Percentiles rank a stretch among this genome's conserved stretches.
Evolutionary conservation across 805 yeast species (phyloP).

Genomic region (Candida lessepsii): DNA sequence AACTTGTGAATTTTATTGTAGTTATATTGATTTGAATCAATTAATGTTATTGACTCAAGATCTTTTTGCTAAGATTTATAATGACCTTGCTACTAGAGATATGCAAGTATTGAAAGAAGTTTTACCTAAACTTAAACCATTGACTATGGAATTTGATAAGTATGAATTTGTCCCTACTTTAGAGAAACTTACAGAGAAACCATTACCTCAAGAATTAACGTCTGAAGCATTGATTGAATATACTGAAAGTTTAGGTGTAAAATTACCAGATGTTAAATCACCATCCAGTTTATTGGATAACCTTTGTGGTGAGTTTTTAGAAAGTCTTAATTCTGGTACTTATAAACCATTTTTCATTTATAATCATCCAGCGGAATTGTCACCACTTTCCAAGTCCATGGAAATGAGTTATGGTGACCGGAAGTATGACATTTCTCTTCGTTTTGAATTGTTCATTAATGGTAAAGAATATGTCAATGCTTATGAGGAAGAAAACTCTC

Average conservation of each 20-base stretch:
- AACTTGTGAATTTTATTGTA: conserved; percentile 82
- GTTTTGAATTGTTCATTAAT: conserved; percentile 82
- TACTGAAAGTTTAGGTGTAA: conserved; percentile 35
- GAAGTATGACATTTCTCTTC: conserved; percentile 47
- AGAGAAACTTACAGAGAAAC: conserved; percentile 49
- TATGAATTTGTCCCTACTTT: conserved; percentile 69
- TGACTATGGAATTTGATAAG: conserved; percentile 20
- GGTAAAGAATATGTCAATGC: conserved; percentile 88
- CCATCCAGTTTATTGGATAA: conserved; percentile 64
- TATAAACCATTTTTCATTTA: conserved; percentile 66
- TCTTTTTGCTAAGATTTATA: conserved; percentile 45
- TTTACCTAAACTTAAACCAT: conserved; percentile 18
- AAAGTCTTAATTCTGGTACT: conserved; percentile 38
- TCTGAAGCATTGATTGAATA: conserved; percentile 42
- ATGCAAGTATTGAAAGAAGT: conserved; percentile 1
- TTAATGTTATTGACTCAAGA: conserved; percentile 64
- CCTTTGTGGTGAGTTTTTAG: conserved; percentile 60
- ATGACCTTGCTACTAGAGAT: conserved; percentile 20
- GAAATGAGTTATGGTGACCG: conserved; percentile 25
- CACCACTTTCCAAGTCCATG: conserved; percentile 82
- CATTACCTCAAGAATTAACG: conserved; percentile 46
- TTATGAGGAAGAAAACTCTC: conserved; percentile 94
- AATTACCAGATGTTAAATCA: conserved; percentile 40
- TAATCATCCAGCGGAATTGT: conserved; percentile 80
- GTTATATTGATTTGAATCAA: conserved; percentile 64